Percentiles rank a stretch among this genome's conserved stretches.
phyloP scores from a whole-genome alignment of 495 filamentous ascomycete species.

The Lepidopterella palustris region DNA sequence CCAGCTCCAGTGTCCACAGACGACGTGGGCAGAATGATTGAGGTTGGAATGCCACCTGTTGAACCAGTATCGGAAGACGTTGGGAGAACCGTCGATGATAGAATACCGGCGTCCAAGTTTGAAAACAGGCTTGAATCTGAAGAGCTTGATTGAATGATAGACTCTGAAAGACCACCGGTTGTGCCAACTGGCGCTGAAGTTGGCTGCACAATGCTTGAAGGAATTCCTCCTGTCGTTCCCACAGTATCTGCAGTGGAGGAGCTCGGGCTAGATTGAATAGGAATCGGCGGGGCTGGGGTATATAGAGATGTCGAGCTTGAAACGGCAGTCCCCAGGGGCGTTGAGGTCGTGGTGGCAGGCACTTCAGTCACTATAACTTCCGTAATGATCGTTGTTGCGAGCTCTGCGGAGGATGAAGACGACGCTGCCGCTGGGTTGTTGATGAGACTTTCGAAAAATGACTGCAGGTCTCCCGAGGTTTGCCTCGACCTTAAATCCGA shows the following conservation, averaged over 20 bases:
- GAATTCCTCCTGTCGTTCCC: slow-evolving; percentile 10
- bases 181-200: not conserved
- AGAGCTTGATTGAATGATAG: slow-evolving; percentile 2
- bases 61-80: slow-evolving; percentile 4
- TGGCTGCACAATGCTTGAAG: slow-evolving; percentile 13
- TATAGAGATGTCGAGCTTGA: not conserved
- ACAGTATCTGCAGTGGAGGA: slow-evolving; percentile 1
- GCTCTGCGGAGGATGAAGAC: not conserved
- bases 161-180: not conserved
- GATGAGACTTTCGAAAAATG: slow-evolving; percentile 3
- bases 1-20: slow-evolving; percentile 1
- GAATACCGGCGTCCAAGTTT: not conserved
- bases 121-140: not conserved
- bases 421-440: not conserved
- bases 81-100: not conserved
- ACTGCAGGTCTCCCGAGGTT: slow-evolving; percentile 10
- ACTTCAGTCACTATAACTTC: slow-evolving; percentile 7
- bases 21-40: slow-evolving; percentile 8
- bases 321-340: slow-evolving; percentile 2
- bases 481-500: slow-evolving; percentile 14
- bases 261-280: not conserved
- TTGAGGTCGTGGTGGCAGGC: not conserved
- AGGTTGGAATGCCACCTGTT: slow-evolving; percentile 1
- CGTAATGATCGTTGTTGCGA: slow-evolving; percentile 11
- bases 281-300: slow-evolving; percentile 15